Conservation (phyloP, 2,329 filamentous ascomycete genomes). For the Colletotrichum sp. region DNA sequence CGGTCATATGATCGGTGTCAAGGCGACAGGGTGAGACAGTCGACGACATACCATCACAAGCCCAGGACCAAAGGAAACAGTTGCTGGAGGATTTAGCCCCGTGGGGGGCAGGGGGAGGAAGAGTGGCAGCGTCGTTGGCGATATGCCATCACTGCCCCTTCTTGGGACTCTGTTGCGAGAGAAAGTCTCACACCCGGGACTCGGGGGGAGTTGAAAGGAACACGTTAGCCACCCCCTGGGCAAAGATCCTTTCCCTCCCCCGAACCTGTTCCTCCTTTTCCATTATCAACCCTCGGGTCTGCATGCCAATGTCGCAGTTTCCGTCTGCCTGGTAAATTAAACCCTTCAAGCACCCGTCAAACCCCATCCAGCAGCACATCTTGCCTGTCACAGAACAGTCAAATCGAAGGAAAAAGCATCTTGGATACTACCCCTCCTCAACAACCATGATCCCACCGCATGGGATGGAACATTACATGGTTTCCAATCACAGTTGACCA, state of each 20-base stretch:
- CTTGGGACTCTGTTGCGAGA: background rate
- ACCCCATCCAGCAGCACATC: background rate
- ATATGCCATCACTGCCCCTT: background rate
- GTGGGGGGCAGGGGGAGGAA: background rate
- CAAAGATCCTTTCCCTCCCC: background rate
- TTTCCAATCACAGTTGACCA: background rate
- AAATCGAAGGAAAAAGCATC: background rate
- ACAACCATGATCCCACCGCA: background rate
- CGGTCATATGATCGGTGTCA: conserved; percentile 6
- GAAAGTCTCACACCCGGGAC: background rate
- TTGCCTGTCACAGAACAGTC: background rate
- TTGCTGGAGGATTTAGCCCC: background rate
- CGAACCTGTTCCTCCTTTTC: background rate
- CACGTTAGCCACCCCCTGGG: background rate
- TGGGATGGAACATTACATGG: background rate
- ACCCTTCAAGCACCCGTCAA: background rate
- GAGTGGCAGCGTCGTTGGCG: background rate
- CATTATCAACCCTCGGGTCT: background rate
- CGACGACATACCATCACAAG: background rate
- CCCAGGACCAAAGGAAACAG: background rate
- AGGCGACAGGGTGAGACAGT: conserved; percentile 7
- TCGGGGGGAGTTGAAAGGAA: background rate
- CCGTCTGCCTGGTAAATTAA: background rate
- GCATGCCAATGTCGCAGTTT: background rate
- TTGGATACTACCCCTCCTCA: background rate